phyloP scores from a whole-genome alignment of 208 protist species.

The Porcisia deanei region DNA sequence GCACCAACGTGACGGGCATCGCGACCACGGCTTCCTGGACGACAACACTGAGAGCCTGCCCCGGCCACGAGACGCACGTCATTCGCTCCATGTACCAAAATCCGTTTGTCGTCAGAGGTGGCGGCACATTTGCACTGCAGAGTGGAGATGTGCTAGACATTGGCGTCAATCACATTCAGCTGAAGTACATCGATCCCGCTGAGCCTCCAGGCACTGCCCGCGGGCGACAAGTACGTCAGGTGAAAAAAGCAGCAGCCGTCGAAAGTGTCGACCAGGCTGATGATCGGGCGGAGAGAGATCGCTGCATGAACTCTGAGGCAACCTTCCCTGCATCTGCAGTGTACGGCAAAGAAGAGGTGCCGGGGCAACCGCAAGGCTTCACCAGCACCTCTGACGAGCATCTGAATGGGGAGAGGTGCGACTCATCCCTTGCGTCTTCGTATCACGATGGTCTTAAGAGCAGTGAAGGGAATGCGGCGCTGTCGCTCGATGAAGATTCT shows the following conservation, averaged over 20 bases:
- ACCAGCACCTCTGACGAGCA: background rate
- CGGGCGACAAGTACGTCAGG: slow-evolving; percentile 10
- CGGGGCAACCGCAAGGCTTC: background rate
- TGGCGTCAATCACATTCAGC: slow-evolving; percentile 47
- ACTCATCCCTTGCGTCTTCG: no score
- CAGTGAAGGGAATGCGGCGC: background rate
- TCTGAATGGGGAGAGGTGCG: background rate
- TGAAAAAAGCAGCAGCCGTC: background rate
- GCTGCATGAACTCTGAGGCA: background rate
- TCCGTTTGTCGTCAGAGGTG: slow-evolving; percentile 9
- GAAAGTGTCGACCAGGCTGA: background rate
- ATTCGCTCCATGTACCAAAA: slow-evolving; percentile 4
- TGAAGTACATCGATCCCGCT: slow-evolving; percentile 71
- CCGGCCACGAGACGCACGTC: slow-evolving; percentile 14
- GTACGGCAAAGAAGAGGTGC: background rate
- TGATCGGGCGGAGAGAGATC: slow-evolving; percentile 7
- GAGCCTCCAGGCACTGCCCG: slow-evolving; percentile 31
- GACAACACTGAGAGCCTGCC: slow-evolving; percentile 19
- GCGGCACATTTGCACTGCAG: slow-evolving; percentile 25
- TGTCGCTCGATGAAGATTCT: background rate
- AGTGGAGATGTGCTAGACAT: slow-evolving; percentile 70
- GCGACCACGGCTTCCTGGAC: background rate
- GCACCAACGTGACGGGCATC: background rate
- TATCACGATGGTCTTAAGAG: background rate
- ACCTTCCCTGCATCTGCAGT: background rate